Conservation (phyloP, 2,329 filamentous ascomycete genomes). For the Penicillium sp. region DNA sequence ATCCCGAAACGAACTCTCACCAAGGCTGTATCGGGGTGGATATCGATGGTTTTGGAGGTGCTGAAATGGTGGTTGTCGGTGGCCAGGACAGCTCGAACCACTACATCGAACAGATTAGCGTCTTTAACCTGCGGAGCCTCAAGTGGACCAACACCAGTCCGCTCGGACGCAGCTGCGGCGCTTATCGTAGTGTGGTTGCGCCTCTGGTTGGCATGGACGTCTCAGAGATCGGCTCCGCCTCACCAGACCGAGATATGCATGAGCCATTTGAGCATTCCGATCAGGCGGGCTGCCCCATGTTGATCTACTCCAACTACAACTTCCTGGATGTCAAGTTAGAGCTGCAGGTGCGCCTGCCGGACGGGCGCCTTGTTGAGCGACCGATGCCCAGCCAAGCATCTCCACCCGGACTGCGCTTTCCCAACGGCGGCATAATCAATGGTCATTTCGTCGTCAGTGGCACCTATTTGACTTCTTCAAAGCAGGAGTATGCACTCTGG, state of each 20-base stretch:
- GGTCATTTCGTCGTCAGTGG: constrained; percentile 96
- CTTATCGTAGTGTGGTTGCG: constrained; percentile 90
- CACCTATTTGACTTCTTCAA: constrained; percentile 94
- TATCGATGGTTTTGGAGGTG: constrained; percentile 83
- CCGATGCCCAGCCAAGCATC: constrained; percentile 77
- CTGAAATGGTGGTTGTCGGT: constrained; percentile 95
- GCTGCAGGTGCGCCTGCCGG: constrained; percentile 77
- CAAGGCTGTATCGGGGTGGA: constrained; percentile 82
- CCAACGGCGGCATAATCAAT: constrained; percentile 91
- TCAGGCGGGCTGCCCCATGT: constrained; percentile 60
- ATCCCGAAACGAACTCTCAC: constrained; percentile 78
- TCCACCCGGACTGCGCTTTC: constrained; percentile 87
- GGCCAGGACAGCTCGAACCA: constrained; percentile 97
- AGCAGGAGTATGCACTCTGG: constrained; percentile 97
- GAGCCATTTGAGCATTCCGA: constrained; percentile 29
- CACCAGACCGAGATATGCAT: constrained; percentile 37
- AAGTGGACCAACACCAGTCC: constrained; percentile 91
- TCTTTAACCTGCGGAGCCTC: constrained; percentile 90
- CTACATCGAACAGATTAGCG: constrained; percentile 97
- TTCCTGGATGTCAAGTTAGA: constrained; percentile 96
- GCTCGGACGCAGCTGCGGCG: constrained; percentile 87
- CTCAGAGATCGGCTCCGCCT: constrained; percentile 42
- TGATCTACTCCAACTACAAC: constrained; percentile 99
- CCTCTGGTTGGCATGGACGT: constrained; percentile 56
- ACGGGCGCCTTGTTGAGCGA: constrained; percentile 79